phyloP scores from a whole-genome alignment of 345 rosid genomes.

The Ceriops zippeliana region DNA sequence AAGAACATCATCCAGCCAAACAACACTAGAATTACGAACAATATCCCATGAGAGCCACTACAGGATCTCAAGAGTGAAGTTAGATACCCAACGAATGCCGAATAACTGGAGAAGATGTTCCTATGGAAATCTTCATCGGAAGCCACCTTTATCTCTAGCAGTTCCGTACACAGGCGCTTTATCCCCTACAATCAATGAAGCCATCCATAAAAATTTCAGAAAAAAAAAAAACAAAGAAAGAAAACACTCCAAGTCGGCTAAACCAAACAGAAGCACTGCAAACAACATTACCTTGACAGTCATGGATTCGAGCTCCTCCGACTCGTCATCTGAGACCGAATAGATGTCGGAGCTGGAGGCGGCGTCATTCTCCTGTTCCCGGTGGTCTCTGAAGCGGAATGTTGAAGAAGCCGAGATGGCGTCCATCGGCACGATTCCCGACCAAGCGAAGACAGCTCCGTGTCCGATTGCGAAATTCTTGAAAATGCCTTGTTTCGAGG shows the following conservation, averaged over 20 bases:
- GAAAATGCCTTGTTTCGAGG: constrained; percentile 14
- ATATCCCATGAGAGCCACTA: too few species aligned
- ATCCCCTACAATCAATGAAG: constrained; percentile 40
- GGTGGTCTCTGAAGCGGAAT: constrained; percentile 53
- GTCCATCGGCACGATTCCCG: constrained; percentile 31
- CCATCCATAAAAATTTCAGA: background rate
- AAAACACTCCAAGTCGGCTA: background rate
- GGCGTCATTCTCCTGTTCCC: constrained; percentile 26
- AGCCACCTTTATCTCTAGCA: constrained; percentile 49
- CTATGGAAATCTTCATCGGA: constrained; percentile 56
- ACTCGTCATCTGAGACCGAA: constrained; percentile 29
- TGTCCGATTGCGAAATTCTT: constrained; percentile 4
- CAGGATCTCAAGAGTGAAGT: background rate
- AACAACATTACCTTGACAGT: constrained; percentile 39
- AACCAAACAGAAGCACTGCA: background rate
- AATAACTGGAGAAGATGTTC: constrained; percentile 39
- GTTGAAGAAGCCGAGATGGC: constrained; percentile 32
- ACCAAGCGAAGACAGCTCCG: constrained; percentile 3
- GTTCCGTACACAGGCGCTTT: constrained; percentile 50
- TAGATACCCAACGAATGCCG: constrained; percentile 46
- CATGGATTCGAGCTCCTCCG: constrained; percentile 47
- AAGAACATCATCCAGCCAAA: background rate
- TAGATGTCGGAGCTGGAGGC: constrained; percentile 33
- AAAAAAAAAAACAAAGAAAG: background rate
- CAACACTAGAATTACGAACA: too few species aligned